Evolutionary conservation across 306 rosid species (phyloP), one percentile per base, ranked within the genome.

Genomic region (Ormosia emarginata): DNA sequence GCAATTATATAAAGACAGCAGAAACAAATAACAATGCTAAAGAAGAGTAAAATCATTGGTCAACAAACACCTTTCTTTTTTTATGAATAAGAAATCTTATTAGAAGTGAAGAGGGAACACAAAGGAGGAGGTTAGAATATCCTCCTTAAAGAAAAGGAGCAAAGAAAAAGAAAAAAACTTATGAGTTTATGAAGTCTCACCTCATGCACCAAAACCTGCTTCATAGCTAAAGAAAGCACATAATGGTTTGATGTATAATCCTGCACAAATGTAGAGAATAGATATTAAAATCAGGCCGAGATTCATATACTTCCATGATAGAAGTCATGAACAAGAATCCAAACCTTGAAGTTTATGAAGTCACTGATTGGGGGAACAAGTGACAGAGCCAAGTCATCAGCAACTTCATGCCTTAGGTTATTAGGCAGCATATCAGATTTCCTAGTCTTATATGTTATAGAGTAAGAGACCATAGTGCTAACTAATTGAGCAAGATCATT

Each of bases 141-240:
- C 44, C 56, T 79, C 53, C 73, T 80, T 67, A 72, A 8, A 77
- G 11, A 43, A 29, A 43, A 36, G 39, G 71, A 67, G 47, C 70
- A 39, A 29, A 13, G 15, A 49, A 69, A 68, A 75, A 52, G 63
- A 67, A 74, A 71, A 84, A 58, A 56, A 12, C 61, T 78, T 18
- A 12, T 4, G 12, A 71, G 17, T 77, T 74, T 67, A 57, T 3
- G 37, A 78, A 79, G 77, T 65, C 91, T 84, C 79, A 95, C 99
- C 97, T 95, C 98, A 17, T 91, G 97, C 63, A 86, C 77, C 88
- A 95, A 81, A 83, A 93, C 85, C 89, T 95, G 93, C 88, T 93
- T 95, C 98, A 95, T 82, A 33, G 99, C 79, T 75, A 86, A 88
- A 66, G 99, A 82, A 74, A 93, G 95, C 50, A 85, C 83, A 49